Percentiles rank a stretch among this genome's conserved stretches.
Evolutionary conservation across 2,329 filamentous ascomycete species (phyloP).

Genomic region (Hypoxylon sp.): DNA sequence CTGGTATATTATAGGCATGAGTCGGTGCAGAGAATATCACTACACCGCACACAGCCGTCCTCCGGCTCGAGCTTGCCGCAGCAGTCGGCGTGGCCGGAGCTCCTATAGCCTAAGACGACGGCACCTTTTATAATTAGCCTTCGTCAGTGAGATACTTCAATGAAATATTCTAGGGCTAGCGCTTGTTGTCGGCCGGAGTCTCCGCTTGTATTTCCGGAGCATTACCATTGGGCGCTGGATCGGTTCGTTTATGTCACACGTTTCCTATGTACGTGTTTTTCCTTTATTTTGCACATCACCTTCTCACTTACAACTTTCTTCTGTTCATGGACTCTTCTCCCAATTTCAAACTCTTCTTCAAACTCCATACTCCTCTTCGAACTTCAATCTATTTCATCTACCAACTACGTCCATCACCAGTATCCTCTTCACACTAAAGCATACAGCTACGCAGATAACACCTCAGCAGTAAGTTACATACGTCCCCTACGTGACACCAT

Average conservation of each 20-base stretch:
- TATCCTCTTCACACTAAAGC: not conserved
- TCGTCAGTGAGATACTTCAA: not conserved
- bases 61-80: not conserved
- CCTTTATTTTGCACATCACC: not conserved
- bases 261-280: not conserved
- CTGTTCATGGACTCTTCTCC: not conserved
- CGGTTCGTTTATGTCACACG: not conserved
- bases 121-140: not conserved
- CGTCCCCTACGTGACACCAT: not conserved
- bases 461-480: constrained; percentile 6
- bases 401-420: not conserved
- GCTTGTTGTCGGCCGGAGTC: not conserved
- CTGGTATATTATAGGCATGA: not conserved
- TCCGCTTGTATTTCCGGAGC: not conserved
- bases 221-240: not conserved
- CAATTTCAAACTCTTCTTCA: too few species aligned
- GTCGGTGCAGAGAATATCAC: not conserved
- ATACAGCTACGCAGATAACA: not conserved
- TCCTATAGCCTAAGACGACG: not conserved
- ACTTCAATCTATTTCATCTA: not conserved
- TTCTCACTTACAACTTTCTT: not conserved
- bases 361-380: not conserved
- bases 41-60: not conserved
- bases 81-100: too few species aligned
- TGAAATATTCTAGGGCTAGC: not conserved